These are phyloP conservation scores for Fusarium heterosporum DNA, from an alignment of 2,329 filamentous ascomycete genomes.

Conservation along the genomic window DNA sequence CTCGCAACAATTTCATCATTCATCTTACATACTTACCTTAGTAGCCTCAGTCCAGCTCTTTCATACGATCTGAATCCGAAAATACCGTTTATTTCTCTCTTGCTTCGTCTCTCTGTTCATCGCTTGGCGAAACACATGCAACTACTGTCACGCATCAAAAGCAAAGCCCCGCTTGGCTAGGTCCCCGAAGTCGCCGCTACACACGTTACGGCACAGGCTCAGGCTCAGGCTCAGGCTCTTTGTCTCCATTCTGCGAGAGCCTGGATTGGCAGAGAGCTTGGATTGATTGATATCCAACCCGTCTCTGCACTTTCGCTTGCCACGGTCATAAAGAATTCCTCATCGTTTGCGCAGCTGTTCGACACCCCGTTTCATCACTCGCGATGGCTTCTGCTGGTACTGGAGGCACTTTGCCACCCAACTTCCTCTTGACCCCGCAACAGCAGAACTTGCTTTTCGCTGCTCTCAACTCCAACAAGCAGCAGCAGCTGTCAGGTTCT, in stretches of 20 bases:
- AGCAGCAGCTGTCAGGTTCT: constrained; percentile 50
- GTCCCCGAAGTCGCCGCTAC: constrained; percentile 41
- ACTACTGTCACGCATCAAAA: constrained; percentile 16
- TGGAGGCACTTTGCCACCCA: constrained; percentile 57
- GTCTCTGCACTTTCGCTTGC: constrained; percentile 7
- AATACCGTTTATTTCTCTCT: constrained; percentile 23
- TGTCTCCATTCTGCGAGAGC: constrained; percentile 42
- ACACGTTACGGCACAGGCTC: constrained; percentile 4
- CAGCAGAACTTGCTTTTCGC: constrained; percentile 82
- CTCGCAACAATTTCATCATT: constrained; percentile 42
- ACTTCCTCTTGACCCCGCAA: constrained; percentile 78
- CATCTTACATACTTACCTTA: constrained; percentile 38
- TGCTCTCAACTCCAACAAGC: constrained; percentile 78
- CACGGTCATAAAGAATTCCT: constrained; percentile 16
- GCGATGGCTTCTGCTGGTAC: constrained; percentile 65
- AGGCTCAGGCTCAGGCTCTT: constrained; percentile 38
- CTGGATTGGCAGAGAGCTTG: constrained; percentile 44
- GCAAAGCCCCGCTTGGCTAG: constrained; percentile 32
- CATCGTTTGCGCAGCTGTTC: constrained; percentile 10
- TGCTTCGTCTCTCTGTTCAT: constrained; percentile 8
- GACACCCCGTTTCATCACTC: constrained; percentile 17
- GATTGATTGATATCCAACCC: constrained; percentile 42
- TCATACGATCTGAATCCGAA: constrained; percentile 39
- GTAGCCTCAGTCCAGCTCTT: constrained; percentile 23
- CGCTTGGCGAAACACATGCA: constrained; percentile 21